Evolutionary conservation across 75 land plant species (phyloP).

Genomic region (Pinus albicaulis): DNA sequence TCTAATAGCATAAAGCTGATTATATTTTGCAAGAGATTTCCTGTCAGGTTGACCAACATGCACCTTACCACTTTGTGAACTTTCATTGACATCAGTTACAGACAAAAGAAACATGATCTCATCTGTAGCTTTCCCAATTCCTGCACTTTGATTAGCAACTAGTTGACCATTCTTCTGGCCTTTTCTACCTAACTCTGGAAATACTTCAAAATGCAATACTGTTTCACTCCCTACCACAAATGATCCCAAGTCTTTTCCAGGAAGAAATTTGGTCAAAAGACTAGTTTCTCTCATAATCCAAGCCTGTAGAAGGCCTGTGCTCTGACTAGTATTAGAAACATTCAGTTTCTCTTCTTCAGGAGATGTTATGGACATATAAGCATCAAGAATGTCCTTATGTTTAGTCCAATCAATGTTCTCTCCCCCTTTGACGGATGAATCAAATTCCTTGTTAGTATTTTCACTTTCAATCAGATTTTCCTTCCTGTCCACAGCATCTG

Average conservation of each 20-base stretch:
- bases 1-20: not conserved
- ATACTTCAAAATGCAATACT: conserved; percentile 52
- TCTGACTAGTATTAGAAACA: not conserved
- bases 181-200: not conserved
- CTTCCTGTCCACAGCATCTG: conserved; percentile 13
- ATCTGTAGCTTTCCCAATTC: conserved; percentile 1
- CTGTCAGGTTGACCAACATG: conserved; percentile 26
- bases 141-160: conserved; percentile 7
- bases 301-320: conserved; percentile 19
- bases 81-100: conserved; percentile 15
- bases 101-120: conserved; percentile 40
- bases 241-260: conserved; percentile 15
- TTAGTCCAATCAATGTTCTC: conserved; percentile 16
- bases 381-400: conserved; percentile 31
- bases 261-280: conserved; percentile 20
- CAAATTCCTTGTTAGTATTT: not conserved
- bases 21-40: conserved; percentile 4
- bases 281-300: conserved; percentile 53
- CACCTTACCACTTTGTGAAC: conserved; percentile 7
- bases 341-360: conserved; percentile 11
- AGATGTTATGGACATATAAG: conserved; percentile 12
- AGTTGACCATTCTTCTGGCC: not conserved
- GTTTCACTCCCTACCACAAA: conserved; percentile 42
- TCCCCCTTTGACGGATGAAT: conserved; percentile 5
- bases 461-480: conserved; percentile 4